Percentiles rank a stretch among this genome's conserved stretches.
Conservation (phyloP, 768 basidiomycete species). For the Udeniomyces megalosporus region DNA sequence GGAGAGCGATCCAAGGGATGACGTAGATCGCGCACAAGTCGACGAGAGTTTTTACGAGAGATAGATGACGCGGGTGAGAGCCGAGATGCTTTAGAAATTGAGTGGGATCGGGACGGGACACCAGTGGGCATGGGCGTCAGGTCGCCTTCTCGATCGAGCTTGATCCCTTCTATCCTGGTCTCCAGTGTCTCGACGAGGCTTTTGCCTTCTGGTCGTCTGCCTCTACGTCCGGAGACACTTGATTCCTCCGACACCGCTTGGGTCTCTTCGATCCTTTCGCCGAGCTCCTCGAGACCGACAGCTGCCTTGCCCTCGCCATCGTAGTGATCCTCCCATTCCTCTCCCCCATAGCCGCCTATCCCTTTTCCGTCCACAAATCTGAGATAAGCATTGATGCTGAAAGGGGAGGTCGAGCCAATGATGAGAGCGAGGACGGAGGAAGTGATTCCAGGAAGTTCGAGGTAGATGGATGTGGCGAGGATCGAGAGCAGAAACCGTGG, state of each 20-base stretch:
- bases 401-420: conserved; percentile 58
- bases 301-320: conserved; percentile 31
- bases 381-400: conserved; percentile 59
- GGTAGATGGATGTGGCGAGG: conserved; percentile 69
- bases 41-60: no score
- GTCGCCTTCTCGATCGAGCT: not conserved
- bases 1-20: not conserved
- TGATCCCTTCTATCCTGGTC: no score
- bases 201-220: no score
- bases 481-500: conserved; percentile 71
- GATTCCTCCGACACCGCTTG: not conserved
- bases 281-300: conserved; percentile 50
- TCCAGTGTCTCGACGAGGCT: no score
- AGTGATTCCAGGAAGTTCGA: conserved; percentile 61
- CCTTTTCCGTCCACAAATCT: conserved; percentile 63
- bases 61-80: not conserved
- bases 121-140: not conserved
- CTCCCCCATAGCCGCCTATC: conserved; percentile 38
- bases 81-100: not conserved
- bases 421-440: conserved; percentile 58
- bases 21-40: not conserved
- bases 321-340: conserved; percentile 27
- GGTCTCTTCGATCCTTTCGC: conserved; percentile 7
- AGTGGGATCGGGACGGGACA: not conserved
- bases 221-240: not conserved